Base-by-base conservation (phyloP, 352 stramenopile genomes). In the Globisporangium nagaii region DNA sequence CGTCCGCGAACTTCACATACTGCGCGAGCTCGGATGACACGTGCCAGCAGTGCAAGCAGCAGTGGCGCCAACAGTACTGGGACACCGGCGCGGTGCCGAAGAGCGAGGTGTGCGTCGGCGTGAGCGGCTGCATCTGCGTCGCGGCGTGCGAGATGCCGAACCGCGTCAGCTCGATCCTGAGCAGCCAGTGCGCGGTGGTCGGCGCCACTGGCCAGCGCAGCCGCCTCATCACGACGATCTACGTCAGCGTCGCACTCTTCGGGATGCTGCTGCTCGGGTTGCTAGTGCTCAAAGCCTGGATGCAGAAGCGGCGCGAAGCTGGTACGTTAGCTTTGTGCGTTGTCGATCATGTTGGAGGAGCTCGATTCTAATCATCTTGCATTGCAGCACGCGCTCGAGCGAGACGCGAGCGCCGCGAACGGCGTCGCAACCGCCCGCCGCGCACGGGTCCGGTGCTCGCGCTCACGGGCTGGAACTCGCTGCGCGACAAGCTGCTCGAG, bases 401-500 rank as follows among this genome's bases (percentile, higher is more conserved):
- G 28, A 39, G 54, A 35, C 54, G 45, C n/a, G 54, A 54, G 39
- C 55, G 24, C 3, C 55, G 45, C 1, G 53, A 60, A 31, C 44
- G 28, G 2, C 43, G 36, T 0, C 55, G 39, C 34, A 61, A 61
- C 45, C 55, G 55, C 0, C 45, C 22, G 11, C 28, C 31, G 10
- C 55, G 45, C 15, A 50, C 55, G 0, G 56, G 56, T 0, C 56
- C 56, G 1, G 19, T 22, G 20, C 49, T 63, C 13, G 32, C 48
- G 32, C 56, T 63, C 25, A 47, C 43, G 15, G 56, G 56, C 20
- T 63, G 56, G 56, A 58, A 34, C 24, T 30, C 39, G 31, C 41
- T 63, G 40, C 56, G 56, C 36, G 56, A 57, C 20, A 63, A 63
- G 49, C 43, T 63, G 8, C 41, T 63, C 9, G 56, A 58, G 41